Percentiles rank a stretch among this genome's conserved stretches.
These are phyloP conservation scores for Crucihimalaya himalaica DNA, from an alignment of 345 rosid species.

Conservation along the genomic window DNA sequence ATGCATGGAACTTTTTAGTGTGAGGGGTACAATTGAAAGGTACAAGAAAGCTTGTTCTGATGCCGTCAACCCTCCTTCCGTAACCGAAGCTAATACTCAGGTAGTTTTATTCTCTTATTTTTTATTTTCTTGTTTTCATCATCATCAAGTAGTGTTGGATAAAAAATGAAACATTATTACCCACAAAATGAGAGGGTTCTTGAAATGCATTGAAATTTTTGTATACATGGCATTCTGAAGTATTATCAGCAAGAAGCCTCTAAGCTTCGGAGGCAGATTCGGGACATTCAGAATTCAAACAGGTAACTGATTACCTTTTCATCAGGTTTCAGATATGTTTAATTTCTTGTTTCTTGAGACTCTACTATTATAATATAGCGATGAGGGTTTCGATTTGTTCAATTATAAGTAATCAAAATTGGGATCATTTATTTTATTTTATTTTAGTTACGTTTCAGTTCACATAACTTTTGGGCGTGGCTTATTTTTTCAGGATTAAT, in stretches of 20 bases:
- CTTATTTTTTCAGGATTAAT: not conserved
- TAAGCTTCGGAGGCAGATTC: constrained; percentile 78
- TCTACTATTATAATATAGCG: not conserved
- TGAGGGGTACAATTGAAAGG: constrained; percentile 80
- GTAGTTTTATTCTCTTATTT: constrained; percentile 28
- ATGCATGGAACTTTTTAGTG: constrained; percentile 43
- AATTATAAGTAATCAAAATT: not conserved
- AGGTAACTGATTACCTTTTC: constrained; percentile 41
- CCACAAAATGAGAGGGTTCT: constrained; percentile 8
- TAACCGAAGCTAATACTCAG: constrained; percentile 90
- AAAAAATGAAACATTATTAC: not conserved
- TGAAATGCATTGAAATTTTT: constrained; percentile 12
- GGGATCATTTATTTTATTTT: not conserved
- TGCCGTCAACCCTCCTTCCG: constrained; percentile 64
- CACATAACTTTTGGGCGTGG: not conserved
- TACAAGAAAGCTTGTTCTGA: constrained; percentile 78
- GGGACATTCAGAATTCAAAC: constrained; percentile 72
- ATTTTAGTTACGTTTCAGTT: not conserved
- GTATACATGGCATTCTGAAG: constrained; percentile 39
- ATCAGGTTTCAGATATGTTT: not conserved
- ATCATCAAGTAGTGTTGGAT: not conserved
- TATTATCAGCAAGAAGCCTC: constrained; percentile 94
- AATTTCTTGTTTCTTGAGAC: constrained; percentile 1
- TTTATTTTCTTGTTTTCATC: not conserved
- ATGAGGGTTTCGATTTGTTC: not conserved